These are phyloP conservation scores for Pyrenophora graminea DNA, from an alignment of 2,329 filamentous ascomycete genomes.

Conservation along the genomic window DNA sequence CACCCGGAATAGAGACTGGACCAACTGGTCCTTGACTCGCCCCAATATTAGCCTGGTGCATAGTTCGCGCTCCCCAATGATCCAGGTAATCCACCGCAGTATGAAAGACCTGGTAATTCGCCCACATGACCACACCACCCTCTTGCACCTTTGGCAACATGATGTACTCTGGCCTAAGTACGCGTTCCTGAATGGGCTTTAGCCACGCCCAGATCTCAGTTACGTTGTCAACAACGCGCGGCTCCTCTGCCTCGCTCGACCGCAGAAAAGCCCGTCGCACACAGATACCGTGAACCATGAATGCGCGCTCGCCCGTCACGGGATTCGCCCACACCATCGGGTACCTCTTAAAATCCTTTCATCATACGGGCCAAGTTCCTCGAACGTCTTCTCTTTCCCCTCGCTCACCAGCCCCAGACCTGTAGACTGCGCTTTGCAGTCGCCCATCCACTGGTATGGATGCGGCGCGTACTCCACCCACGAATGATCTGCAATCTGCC, in stretches of 20 bases:
- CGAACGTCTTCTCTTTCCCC: conserved; percentile 47
- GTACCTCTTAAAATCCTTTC: conserved; percentile 47
- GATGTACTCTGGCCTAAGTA: conserved; percentile 52
- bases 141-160: conserved; percentile 48
- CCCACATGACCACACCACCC: conserved; percentile 48
- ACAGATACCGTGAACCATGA: conserved; percentile 7
- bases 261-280: conserved; percentile 45
- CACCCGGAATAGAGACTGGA: conserved; percentile 26
- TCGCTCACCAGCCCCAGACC: conserved; percentile 49
- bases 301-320: conserved; percentile 43
- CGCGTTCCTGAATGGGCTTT: conserved; percentile 46
- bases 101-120: conserved; percentile 38
- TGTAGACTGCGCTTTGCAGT: conserved; percentile 48
- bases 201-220: conserved; percentile 45
- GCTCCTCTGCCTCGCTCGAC: conserved; percentile 38
- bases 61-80: conserved; percentile 47
- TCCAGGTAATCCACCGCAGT: conserved; percentile 52
- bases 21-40: conserved; percentile 38
- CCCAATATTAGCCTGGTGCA: conserved; percentile 55
- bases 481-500: conserved; percentile 48
- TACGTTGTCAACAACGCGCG: conserved; percentile 47
- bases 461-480: conserved; percentile 55
- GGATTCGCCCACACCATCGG: conserved; percentile 56
- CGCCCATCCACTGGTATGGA: conserved; percentile 46
- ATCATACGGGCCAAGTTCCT: conserved; percentile 47